Evolutionary conservation across 2,329 filamentous ascomycete species (phyloP), one percentile per base, ranked within the genome.

Genomic region (Talaromyces sp.): DNA sequence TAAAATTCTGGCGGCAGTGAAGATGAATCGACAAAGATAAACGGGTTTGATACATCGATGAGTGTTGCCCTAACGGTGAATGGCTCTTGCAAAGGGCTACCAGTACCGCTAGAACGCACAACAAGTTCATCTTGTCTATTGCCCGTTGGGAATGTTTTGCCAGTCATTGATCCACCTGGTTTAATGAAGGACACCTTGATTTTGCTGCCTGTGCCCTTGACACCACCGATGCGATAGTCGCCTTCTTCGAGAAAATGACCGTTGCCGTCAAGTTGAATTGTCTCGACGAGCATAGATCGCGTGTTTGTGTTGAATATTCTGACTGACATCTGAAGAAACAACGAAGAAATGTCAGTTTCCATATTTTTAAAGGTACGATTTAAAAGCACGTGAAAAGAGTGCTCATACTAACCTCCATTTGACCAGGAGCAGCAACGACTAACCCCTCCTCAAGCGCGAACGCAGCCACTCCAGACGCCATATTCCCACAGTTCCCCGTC

Each of bases 401-500:
- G 8, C 3, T 7, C 27, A 15, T 47, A 25, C 65, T 62, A 17
- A 71, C 69, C 61, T 69, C 67, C 57, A 62, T 56, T 71, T 78
- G 62, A 63, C 70, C 67, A 15, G 67, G 69, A 13, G 39, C 17
- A 9, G 64, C 66, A 1, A n/a, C 58, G 63, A 85, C 75, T 7
- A 88, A 68, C 0, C 83, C 80, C 60, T 82, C 76, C 76, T 90
- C 75, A 73, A 86, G 77, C 3, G 85, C 84, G 70, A 86, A 87
- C 0, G 89, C 88, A 0, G 88, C 89, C 43, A 91, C 82, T 0
- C 85, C 83, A 33, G 84, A 81, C 3, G 82, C 85, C 85, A 91
- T 89, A 73, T 91, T 91, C 8, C 89, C 89, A 72, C 89, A 91
- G 69, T 90, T 91, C 19, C 88, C 86, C 0, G 86, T 85, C 71